Evolutionary conservation across 805 yeast genomes (phyloP).

Genomic region (Grigorovia jiainica): DNA sequence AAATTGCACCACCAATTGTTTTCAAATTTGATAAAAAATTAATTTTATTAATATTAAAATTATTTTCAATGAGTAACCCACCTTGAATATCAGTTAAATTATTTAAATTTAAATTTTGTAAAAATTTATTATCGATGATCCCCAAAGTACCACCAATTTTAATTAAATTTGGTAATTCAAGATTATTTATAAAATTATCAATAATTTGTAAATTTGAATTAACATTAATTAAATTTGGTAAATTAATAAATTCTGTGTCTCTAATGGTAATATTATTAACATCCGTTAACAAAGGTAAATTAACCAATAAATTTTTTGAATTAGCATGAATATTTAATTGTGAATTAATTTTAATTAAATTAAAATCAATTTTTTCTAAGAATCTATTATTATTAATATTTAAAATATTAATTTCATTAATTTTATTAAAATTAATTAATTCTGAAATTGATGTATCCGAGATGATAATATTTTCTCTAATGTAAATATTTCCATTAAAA

Average conservation of each 20-base stretch:
- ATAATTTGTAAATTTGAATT: slow-evolving; percentile 54
- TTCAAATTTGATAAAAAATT: slow-evolving; percentile 51
- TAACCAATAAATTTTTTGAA: slow-evolving; percentile 44
- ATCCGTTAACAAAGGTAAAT: slow-evolving; percentile 41
- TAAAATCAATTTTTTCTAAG: slow-evolving; percentile 49
- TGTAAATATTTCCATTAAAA: slow-evolving; percentile 42
- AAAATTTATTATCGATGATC: slow-evolving; percentile 45
- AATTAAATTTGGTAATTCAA: slow-evolving; percentile 49
- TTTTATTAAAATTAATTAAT: slow-evolving; percentile 47
- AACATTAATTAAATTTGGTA: slow-evolving; percentile 42
- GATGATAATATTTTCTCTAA: slow-evolving; percentile 44
- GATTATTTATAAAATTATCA: slow-evolving; percentile 43
- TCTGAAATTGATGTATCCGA: slow-evolving; percentile 69
- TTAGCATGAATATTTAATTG: slow-evolving; percentile 59
- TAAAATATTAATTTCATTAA: slow-evolving; percentile 43
- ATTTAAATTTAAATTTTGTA: slow-evolving; percentile 42
- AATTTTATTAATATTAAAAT: slow-evolving; percentile 41
- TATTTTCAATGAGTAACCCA: slow-evolving; percentile 63
- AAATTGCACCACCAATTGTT: slow-evolving; percentile 72
- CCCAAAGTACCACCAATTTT: slow-evolving; percentile 63
- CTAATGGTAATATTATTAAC: slow-evolving; percentile 60
- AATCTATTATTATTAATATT: slow-evolving; percentile 68
- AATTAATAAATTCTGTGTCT: slow-evolving; percentile 42
- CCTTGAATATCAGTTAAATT: slow-evolving; percentile 57
- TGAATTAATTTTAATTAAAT: slow-evolving; percentile 44